Percentiles rank a stretch among this genome's conserved stretches.
phyloP scores from a whole-genome alignment of 306 rosid genomes.

The Dicorynia guianensis region DNA sequence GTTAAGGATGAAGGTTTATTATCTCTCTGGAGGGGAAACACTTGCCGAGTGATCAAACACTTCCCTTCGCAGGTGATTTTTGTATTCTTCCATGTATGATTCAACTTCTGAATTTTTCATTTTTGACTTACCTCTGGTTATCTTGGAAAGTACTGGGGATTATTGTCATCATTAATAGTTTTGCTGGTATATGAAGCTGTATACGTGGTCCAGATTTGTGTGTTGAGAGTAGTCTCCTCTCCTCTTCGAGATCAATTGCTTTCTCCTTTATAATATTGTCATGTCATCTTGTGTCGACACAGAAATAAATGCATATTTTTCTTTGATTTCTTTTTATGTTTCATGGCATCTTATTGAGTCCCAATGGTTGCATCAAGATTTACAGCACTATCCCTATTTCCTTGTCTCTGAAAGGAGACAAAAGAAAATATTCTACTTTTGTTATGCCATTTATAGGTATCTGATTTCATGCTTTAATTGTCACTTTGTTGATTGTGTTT shows the following conservation, averaged over 20 bases:
- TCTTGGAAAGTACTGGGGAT: background rate
- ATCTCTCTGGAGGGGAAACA: slow-evolving; percentile 90
- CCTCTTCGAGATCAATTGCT: background rate
- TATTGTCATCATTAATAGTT: background rate
- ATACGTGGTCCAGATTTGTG: background rate
- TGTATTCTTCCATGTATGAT: no score
- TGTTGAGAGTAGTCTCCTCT: background rate
- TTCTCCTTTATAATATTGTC: background rate
- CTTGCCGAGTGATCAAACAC: slow-evolving; percentile 89
- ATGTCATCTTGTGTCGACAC: background rate
- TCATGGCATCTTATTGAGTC: no score
- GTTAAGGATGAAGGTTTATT: slow-evolving; percentile 81
- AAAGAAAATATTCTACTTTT: no score
- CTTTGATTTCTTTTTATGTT: no score
- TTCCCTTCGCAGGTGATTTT: slow-evolving; percentile 80
- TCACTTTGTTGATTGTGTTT: background rate
- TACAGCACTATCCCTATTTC: background rate
- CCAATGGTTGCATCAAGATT: background rate
- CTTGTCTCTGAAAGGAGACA: background rate
- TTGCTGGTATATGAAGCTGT: background rate
- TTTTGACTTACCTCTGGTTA: no score
- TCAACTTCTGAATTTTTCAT: no score
- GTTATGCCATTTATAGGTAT: background rate
- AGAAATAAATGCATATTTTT: background rate
- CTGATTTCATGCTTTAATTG: slow-evolving; percentile 7